Percentiles rank a stretch among this genome's conserved stretches.
These are phyloP conservation scores for Globisporangium cystogenes DNA, from an alignment of 352 stramenopile species.

Conservation along the genomic window DNA sequence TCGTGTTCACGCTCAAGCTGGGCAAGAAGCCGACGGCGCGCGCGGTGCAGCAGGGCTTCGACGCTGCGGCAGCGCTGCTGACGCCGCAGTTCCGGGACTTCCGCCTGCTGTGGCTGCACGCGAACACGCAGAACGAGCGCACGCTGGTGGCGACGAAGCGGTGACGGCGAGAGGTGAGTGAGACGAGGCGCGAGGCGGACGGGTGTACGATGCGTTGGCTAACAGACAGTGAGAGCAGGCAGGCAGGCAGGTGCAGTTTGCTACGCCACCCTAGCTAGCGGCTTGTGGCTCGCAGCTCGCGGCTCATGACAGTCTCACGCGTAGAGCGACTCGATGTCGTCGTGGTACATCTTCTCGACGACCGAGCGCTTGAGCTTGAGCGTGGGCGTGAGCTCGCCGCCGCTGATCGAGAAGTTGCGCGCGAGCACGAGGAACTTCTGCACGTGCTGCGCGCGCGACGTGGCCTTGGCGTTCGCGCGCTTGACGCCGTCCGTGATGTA, in stretches of 20 bases:
- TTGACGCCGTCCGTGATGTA: conserved; percentile 77
- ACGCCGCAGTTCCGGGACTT: conserved; percentile 15
- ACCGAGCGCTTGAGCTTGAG: conserved; percentile 92
- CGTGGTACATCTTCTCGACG: conserved; percentile 82
- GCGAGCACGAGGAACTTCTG: conserved; percentile 79
- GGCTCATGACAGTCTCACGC: conserved; percentile 1
- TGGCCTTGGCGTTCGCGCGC: conserved; percentile 47
- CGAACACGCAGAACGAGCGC: conserved; percentile 41
- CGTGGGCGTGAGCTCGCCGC: conserved; percentile 90
- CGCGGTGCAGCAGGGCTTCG: conserved; percentile 16
- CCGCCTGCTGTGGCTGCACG: conserved; percentile 25
- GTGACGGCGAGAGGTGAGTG: neutral
- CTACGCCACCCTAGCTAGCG: neutral
- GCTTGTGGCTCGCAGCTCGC: too few species aligned
- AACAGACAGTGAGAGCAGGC: neutral
- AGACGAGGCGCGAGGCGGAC: neutral
- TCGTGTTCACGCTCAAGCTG: conserved; percentile 38
- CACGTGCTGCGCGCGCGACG: conserved; percentile 49
- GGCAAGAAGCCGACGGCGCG: conserved; percentile 24
- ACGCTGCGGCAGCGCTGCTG: conserved; percentile 8
- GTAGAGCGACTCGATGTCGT: conserved; percentile 88
- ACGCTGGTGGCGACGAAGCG: conserved; percentile 26
- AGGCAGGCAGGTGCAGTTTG: too few species aligned
- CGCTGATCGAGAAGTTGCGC: conserved; percentile 81
- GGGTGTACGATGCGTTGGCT: neutral